Percentiles rank a stretch among this genome's conserved stretches.
Evolutionary conservation across 306 rosid species (phyloP).

Genomic region (Trifolium dubium): DNA sequence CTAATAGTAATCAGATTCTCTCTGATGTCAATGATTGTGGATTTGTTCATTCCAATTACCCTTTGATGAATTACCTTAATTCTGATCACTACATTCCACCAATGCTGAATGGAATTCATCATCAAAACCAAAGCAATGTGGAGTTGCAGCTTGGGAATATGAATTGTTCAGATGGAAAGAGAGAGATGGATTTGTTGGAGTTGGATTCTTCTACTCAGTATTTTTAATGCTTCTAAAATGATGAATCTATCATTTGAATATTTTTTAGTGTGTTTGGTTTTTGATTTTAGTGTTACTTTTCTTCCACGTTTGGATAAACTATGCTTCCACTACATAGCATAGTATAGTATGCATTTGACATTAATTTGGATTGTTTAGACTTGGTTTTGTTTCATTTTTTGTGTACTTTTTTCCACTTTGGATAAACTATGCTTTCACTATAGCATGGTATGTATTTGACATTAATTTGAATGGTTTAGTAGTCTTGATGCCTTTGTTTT

Average conservation of each 20-base stretch:
- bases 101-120: constrained; percentile 59
- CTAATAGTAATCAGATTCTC: constrained; percentile 29
- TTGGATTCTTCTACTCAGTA: constrained; percentile 44
- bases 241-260: neutral
- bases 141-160: constrained; percentile 39
- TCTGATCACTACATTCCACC: constrained; percentile 62
- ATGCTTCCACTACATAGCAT: neutral
- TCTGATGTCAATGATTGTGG: neutral
- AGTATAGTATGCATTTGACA: neutral
- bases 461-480: neutral
- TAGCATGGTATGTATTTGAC: neutral
- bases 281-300: neutral
- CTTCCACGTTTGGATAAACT: neutral
- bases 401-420: neutral
- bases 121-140: constrained; percentile 26
- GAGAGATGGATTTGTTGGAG: constrained; percentile 75
- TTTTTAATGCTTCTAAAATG: neutral
- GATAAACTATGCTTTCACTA: neutral
- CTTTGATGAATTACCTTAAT: constrained; percentile 18
- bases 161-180: constrained; percentile 38
- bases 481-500: too few species aligned
- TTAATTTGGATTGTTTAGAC: constrained; percentile 12
- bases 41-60: neutral
- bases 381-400: neutral
- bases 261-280: neutral